Evolutionary conservation across 192 early-diverging fungal species (phyloP), one percentile per base, ranked within the genome.

Genomic region (Podila clonocystis): DNA sequence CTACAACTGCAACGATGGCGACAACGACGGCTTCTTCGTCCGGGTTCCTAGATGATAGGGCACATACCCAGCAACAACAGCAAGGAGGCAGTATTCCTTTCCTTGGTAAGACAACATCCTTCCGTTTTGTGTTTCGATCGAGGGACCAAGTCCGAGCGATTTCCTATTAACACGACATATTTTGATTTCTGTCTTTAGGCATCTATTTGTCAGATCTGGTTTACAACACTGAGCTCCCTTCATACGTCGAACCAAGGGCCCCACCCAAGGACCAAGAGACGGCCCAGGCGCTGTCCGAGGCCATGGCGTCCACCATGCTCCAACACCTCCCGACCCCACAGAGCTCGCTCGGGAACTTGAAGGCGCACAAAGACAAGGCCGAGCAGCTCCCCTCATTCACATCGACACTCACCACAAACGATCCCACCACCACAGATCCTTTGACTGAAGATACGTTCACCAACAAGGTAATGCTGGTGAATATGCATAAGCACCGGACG

Each of bases 71-170:
- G n/a, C 49, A 50, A 67, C 48, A 57, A 5, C 85, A 82, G 11
- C 83, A 83, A 52, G 83, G 85, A 30, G 89, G 88, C 11, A 89
- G 90, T 48, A 88, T 91, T 57, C 90, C 90, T 0, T 89, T 91
- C 65, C 72, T 91, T 22, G 90, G 89, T 86, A 82, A 64, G 65
- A 19, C 30, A 20, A 17, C 17, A 55, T 55, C 52, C 9, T 55
- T 22, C 15, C 49, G 4, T n/a, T 24, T n/a, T 50, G 0, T 52
- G 0, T 55, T 55, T 11, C 6, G 5, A 55, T 8, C 52, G 7
- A n/a, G 52, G 6, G 6, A 5, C 7, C 52, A 6, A 55, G 22
- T 9, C 15, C 17, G 50, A 55, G 4, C 4, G 9, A 55, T 48
- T 24, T 15, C 2, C 36, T 60, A 8, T 48, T 8, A 17, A 36